Evolutionary conservation across 768 basidiomycete species (phyloP), one percentile per base, ranked within the genome.

Genomic region (Termitomyces sp.): DNA sequence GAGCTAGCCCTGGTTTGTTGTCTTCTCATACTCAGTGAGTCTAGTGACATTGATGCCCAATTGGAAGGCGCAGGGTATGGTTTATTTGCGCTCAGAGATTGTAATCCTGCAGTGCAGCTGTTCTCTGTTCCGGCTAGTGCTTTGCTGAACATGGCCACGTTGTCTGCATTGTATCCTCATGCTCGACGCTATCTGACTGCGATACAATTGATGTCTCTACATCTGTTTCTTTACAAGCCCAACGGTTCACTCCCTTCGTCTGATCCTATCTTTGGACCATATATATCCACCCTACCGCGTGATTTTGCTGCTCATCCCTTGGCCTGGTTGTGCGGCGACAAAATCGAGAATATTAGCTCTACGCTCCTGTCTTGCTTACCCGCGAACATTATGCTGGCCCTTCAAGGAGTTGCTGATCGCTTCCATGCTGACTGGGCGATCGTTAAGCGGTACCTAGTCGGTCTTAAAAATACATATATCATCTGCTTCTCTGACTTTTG

Each of bases 291-390:
- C 1, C 72, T 98, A 28, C 96, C 96, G 2, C 68, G 68, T 55
- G 71, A 84, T 30, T 95, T 98, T 68, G 77, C 77, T 43, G 75
- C 75, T 26, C 94, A 97, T 72, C 96, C 95, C 5, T 74, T 97
- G n/a, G 81, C 86, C 20, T 94, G 91, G 92, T 57, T 80, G 5
- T 75, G 81, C 48, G 69, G 69, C 55, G 54, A 65, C 65, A 58
- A 55, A 59, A 45, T 30, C 53, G 54, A 48, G 51, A 54, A 55
- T n/a, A 18, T 57, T 5, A 70, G 68, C 5, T 57, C 28, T 22
- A 59, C 63, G 8, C 61, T 87, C 20, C 65, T 87, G 6, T 62
- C 70, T 10, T 56, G 59, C 33, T 66, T 91, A 20, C 86, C 91
- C 14, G 75, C 76, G 18, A 76, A 74, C 52, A 74, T 83, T 14